phyloP scores from a whole-genome alignment of 2,329 filamentous ascomycete species.

The Fusarium sp. region DNA sequence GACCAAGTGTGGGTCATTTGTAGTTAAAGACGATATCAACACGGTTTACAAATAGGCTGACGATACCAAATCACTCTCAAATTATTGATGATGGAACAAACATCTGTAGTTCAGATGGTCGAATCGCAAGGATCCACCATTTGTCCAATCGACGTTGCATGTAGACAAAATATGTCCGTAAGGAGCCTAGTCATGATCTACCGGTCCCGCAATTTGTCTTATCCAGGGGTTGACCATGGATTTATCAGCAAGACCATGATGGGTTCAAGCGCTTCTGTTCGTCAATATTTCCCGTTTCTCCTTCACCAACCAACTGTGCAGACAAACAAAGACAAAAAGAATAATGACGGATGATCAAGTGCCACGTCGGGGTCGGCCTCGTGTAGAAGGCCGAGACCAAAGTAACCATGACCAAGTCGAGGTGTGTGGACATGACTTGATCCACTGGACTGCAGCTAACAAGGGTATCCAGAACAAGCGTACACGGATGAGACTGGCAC shows the following conservation, averaged over 20 bases:
- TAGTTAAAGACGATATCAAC: too few species aligned
- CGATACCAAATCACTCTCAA: accelerated
- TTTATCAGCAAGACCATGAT: not conserved
- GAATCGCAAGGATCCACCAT: not conserved
- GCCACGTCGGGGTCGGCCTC: not conserved
- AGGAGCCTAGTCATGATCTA: not conserved
- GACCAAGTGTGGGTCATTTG: too few species aligned
- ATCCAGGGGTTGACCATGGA: not conserved
- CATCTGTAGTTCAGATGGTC: not conserved
- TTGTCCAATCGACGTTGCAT: not conserved
- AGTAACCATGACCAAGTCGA: not conserved
- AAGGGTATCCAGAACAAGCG: not conserved
- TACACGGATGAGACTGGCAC: constrained; percentile 7
- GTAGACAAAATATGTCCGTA: not conserved
- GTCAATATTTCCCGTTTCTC: not conserved
- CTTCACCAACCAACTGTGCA: not conserved
- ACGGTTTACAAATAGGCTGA: not conserved
- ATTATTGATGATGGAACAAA: not conserved
- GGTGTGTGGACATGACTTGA: not conserved
- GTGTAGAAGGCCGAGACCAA: not conserved
- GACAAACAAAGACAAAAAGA: not conserved
- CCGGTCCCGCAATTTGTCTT: not conserved
- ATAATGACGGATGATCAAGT: not conserved
- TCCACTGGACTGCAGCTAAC: not conserved
- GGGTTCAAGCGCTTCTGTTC: not conserved